phyloP scores from a whole-genome alignment of 441 rosid genomes.

The Populus hybrid region DNA sequence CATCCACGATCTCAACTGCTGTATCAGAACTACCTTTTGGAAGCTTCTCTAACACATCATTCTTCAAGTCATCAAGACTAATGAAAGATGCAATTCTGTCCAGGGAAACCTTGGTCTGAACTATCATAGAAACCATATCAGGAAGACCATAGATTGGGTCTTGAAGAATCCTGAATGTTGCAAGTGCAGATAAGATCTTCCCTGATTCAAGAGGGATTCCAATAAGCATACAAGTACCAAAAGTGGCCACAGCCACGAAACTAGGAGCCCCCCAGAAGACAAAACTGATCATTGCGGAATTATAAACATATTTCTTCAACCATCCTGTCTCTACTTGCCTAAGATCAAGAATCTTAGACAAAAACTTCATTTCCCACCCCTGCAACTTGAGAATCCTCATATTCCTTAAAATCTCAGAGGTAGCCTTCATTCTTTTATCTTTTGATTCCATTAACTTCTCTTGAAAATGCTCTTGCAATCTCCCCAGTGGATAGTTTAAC shows the following conservation, averaged over 20 bases:
- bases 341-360: conserved; percentile 44
- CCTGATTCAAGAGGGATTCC: conserved; percentile 57
- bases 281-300: conserved; percentile 33
- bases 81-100: conserved; percentile 59
- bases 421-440: conserved; percentile 59
- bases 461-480: conserved; percentile 42
- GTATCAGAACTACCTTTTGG: conserved; percentile 39
- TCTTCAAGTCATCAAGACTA: conserved; percentile 46
- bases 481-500: conserved; percentile 37
- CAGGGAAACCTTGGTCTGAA: conserved; percentile 63
- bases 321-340: conserved; percentile 44
- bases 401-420: conserved; percentile 54
- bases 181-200: conserved; percentile 61
- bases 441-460: conserved; percentile 54
- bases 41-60: conserved; percentile 39
- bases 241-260: conserved; percentile 51
- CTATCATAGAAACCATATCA: conserved; percentile 48
- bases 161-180: conserved; percentile 63
- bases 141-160: conserved; percentile 51
- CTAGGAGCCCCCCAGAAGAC: conserved; percentile 57
- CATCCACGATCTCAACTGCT: conserved; percentile 45
- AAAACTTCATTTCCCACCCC: conserved; percentile 71
- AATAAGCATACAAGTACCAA: conserved; percentile 46
- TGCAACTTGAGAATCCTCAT: conserved; percentile 76
- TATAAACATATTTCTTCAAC: conserved; percentile 50